A percentile compares a stretch with the other conserved stretches of the same genome.
These are phyloP conservation scores for Warburgia ugandensis DNA, from an alignment of 164 flowering plant genomes.

Conservation along the genomic window DNA sequence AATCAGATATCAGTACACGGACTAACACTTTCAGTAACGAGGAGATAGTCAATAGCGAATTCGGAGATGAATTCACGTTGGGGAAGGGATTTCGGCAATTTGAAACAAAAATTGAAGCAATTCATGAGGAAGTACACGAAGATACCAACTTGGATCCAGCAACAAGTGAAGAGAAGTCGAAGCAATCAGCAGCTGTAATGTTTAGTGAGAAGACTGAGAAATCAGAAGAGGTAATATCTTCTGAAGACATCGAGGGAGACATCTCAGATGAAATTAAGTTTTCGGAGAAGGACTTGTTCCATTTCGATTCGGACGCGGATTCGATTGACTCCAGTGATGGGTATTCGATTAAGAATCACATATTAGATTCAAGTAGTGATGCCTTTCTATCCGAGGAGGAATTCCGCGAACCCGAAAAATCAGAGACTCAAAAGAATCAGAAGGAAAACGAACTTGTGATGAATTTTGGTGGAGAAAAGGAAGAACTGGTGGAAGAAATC, in stretches of 20 bases:
- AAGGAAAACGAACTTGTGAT: conserved; percentile 6
- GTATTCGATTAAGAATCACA: conserved; percentile 17
- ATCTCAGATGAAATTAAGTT: not conserved
- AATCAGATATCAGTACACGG: conserved; percentile 17
- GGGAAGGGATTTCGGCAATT: conserved; percentile 8
- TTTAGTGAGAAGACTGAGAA: not conserved
- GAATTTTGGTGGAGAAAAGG: conserved; percentile 15
- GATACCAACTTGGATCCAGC: not conserved
- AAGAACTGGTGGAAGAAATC: conserved; percentile 9
- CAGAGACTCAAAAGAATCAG: not conserved
- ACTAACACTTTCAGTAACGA: conserved; percentile 2
- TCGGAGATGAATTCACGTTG: conserved; percentile 10
- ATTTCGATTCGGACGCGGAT: conserved; percentile 33
- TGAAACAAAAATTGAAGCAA: conserved; percentile 10
- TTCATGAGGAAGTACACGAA: conserved; percentile 7
- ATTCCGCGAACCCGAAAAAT: conserved; percentile 23
- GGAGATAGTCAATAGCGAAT: conserved; percentile 3
- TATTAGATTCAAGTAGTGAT: conserved; percentile 26
- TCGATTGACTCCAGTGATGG: conserved; percentile 28
- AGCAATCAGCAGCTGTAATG: not conserved
- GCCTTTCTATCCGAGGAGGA: conserved; percentile 48
- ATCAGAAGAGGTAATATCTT: not conserved
- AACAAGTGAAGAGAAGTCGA: conserved; percentile 1
- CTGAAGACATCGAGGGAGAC: not conserved
- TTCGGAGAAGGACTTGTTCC: conserved; percentile 24